Evolutionary conservation across 805 yeast species (phyloP), one percentile per base, ranked within the genome.

Genomic region (Wickerhamiella galacta): DNA sequence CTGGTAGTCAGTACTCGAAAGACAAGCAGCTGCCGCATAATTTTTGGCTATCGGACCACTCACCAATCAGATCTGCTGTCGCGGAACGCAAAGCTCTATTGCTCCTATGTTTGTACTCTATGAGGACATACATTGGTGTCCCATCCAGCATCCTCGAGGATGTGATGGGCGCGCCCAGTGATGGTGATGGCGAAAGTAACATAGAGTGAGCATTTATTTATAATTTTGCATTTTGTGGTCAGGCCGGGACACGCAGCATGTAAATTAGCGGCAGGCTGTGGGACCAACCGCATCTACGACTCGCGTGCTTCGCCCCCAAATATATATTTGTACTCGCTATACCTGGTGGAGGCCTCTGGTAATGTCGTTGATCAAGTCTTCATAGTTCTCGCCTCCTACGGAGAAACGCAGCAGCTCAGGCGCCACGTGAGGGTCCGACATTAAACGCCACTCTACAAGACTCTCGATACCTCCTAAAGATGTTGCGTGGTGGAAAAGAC

Each of bases 391-490:
- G 30, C 75, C 64, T 16, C 95, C 96, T 28, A 78, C 62, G 38
- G 93, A 78, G 4, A 85, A 57, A 53, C 95, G 66, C 25, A 85
- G 53, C 30, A 82, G 52, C 1, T 68, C 64, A 16, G 68, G 64
- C 15, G 66, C 60, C 10, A 73, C 75, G 3, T 56, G 42, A 2
- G 66, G 50, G 48, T 82, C 87, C 16, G 76, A 66, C 56, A 85
- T 48, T 0, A 81, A 75, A 49, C 95, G 70, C 93, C 94, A 82
- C 54, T 85, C 95, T 36, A 85, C 71, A 47, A 83, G 59, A 29
- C 92, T 76, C 55, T 87, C 95, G 10, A 78, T 80, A 16, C 95
- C 94, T 25, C 95, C 95, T 18, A 87, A 60, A 2, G 94, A 81
- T 1, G 95, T 83, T 3, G 95, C 93, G 55, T 85, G 96, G 44